Conservation (phyloP, 805 yeast genomes). For the Spathaspora gorwiae region DNA sequence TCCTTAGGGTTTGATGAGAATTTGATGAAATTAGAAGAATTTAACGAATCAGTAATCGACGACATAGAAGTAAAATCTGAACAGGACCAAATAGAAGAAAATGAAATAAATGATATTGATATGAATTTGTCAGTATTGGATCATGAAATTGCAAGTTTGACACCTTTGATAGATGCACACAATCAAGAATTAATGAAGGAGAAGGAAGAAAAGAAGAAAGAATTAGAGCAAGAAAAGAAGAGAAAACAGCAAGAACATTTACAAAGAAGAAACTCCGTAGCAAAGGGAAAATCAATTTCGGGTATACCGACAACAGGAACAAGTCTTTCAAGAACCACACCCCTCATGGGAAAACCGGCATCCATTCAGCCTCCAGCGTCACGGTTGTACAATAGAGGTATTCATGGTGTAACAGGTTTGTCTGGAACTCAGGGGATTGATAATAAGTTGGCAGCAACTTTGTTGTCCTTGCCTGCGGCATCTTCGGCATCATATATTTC, state of each 20-base stretch:
- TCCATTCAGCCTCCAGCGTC: slow-evolving; percentile 42
- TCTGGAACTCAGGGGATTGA: neutral
- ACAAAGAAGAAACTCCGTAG: slow-evolving; percentile 5
- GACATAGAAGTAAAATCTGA: slow-evolving; percentile 25
- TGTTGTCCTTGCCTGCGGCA: neutral
- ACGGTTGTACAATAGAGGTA: slow-evolving; percentile 27
- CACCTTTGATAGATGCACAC: slow-evolving; percentile 36
- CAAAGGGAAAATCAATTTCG: slow-evolving; percentile 1
- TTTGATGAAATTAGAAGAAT: slow-evolving; percentile 12
- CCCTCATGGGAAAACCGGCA: slow-evolving; percentile 44
- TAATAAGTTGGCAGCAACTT: neutral
- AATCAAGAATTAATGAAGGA: slow-evolving; percentile 22
- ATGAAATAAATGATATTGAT: slow-evolving; percentile 14
- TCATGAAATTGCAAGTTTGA: slow-evolving; percentile 37
- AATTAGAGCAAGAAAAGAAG: slow-evolving; percentile 18
- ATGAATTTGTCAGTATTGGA: slow-evolving; percentile 30
- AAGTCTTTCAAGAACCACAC: slow-evolving; percentile 24
- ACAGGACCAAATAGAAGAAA: slow-evolving; percentile 11
- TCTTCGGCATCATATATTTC: neutral
- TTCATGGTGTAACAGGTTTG: slow-evolving; percentile 10
- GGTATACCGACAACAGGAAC: slow-evolving; percentile 23
- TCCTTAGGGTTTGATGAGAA: slow-evolving; percentile 9
- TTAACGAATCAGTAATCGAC: slow-evolving; percentile 20
- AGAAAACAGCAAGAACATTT: slow-evolving; percentile 11
- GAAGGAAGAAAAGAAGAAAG: slow-evolving; percentile 16